Conservation (phyloP, 2,329 filamentous ascomycete genomes). For the Cercospora citrullina region DNA sequence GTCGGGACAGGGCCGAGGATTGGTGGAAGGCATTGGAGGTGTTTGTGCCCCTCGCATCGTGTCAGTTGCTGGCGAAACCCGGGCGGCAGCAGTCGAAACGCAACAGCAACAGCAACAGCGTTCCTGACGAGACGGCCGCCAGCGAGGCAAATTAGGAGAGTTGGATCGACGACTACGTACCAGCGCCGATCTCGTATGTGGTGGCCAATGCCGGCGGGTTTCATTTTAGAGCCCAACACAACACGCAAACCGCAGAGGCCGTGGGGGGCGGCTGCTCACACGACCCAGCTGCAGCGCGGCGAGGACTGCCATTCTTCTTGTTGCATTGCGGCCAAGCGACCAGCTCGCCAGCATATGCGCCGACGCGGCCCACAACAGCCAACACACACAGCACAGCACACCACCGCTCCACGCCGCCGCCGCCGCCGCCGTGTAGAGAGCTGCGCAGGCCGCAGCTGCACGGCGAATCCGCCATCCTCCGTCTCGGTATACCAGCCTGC, state of each 20-base stretch:
- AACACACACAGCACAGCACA: neutral
- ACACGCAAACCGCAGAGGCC: neutral
- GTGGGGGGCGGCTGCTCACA: neutral
- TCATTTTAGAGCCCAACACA: constrained; percentile 1
- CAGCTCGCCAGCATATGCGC: neutral
- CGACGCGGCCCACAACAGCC: neutral
- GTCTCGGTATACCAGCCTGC: neutral
- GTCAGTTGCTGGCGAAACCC: neutral
- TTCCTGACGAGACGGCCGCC: neutral
- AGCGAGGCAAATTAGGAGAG: constrained; percentile 1
- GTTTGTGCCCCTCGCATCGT: neutral
- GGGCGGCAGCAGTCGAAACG: neutral
- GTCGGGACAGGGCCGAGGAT: neutral
- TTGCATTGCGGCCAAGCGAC: neutral
- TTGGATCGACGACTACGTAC: neutral
- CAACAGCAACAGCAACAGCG: neutral
- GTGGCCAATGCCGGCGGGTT: neutral
- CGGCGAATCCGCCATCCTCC: neutral
- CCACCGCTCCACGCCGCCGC: neutral
- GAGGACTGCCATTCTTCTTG: neutral
- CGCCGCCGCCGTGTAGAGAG: neutral
- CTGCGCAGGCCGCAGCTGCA: constrained; percentile 12
- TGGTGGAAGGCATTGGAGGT: constrained; percentile 11
- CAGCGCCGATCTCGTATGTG: constrained; percentile 6
- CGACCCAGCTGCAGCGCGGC: neutral